Evolutionary conservation across 192 early-diverging fungal species (phyloP).

Genomic region (Radiomyces spectabilis): DNA sequence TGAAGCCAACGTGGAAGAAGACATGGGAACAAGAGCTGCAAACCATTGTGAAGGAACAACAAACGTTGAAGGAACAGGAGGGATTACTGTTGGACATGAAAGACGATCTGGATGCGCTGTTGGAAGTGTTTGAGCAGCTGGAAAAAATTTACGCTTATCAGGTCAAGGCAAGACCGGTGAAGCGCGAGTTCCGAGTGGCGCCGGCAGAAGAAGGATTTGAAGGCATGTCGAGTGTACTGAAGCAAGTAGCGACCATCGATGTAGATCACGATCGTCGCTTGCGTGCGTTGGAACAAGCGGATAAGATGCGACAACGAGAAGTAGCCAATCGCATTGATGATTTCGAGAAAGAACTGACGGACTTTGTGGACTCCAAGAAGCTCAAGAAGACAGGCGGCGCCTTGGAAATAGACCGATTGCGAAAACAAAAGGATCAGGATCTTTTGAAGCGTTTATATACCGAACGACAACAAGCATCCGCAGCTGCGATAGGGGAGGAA

Average conservation of each 20-base stretch:
- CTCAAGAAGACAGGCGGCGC: slow-evolving; percentile 73
- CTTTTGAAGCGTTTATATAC: slow-evolving; percentile 46
- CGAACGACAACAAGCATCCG: not conserved
- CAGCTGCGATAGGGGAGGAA: not conserved
- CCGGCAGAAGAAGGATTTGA: slow-evolving; percentile 55
- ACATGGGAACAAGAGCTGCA: slow-evolving; percentile 82
- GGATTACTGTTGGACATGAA: slow-evolving; percentile 57
- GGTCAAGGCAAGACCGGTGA: slow-evolving; percentile 28
- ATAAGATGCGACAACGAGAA: slow-evolving; percentile 59
- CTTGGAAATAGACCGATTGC: slow-evolving; percentile 58
- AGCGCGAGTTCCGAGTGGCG: slow-evolving; percentile 45
- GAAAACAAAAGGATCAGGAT: slow-evolving; percentile 60
- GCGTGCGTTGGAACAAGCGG: slow-evolving; percentile 57
- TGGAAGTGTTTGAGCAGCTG: slow-evolving; percentile 52
- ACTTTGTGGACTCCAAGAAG: slow-evolving; percentile 57
- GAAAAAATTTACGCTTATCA: slow-evolving; percentile 53
- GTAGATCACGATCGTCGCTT: slow-evolving; percentile 58
- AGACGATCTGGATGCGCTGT: slow-evolving; percentile 54
- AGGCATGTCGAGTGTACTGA: slow-evolving; percentile 57
- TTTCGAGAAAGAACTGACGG: slow-evolving; percentile 65
- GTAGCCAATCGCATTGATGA: slow-evolving; percentile 63
- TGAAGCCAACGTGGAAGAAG: slow-evolving; percentile 70
- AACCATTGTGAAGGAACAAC: slow-evolving; percentile 72
- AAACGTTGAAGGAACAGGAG: slow-evolving; percentile 75
- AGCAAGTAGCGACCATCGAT: slow-evolving; percentile 60